These are phyloP conservation scores for Stachybotrys chlorohalonatus DNA, from an alignment of 2,329 filamentous ascomycete species.

Conservation along the genomic window DNA sequence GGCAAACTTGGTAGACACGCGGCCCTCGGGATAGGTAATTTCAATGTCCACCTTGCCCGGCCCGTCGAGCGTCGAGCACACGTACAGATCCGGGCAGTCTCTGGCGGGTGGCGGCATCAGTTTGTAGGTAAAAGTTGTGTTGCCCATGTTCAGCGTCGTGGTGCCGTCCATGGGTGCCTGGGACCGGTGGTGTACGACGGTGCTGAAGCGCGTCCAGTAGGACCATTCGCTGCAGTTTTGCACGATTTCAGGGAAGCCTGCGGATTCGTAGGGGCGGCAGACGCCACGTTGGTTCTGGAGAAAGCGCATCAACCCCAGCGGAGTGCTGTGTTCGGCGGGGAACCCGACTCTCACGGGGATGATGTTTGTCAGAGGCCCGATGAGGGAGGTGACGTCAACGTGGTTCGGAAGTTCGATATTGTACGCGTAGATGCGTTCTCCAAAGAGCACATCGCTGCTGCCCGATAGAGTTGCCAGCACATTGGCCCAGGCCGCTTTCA, in stretches of 20 bases:
- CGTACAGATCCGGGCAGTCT: constrained; percentile 35
- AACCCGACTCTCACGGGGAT: constrained; percentile 41
- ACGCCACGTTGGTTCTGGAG: constrained; percentile 40
- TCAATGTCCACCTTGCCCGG: constrained; percentile 29
- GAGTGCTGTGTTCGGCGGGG: constrained; percentile 31
- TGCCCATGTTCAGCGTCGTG: constrained; percentile 33
- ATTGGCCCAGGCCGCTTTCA: constrained; percentile 50
- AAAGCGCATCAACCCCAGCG: constrained; percentile 37
- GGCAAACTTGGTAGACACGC: constrained; percentile 30
- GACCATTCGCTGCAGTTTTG: constrained; percentile 46
- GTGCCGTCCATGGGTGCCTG: constrained; percentile 20
- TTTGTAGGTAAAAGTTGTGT: constrained; percentile 34
- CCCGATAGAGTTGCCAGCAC: constrained; percentile 41
- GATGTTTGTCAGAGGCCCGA: constrained; percentile 37
- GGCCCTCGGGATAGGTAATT: constrained; percentile 36
- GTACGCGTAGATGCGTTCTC: constrained; percentile 41
- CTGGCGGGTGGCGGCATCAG: constrained; percentile 29
- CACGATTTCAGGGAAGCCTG: constrained; percentile 42
- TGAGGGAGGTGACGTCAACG: constrained; percentile 47
- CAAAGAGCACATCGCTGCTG: constrained; percentile 45
- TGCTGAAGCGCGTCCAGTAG: constrained; percentile 44
- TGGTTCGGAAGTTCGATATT: constrained; percentile 29
- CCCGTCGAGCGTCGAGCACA: constrained; percentile 29
- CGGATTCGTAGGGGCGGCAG: constrained; percentile 38
- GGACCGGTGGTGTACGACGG: constrained; percentile 40